Evolutionary conservation across 768 basidiomycete species (phyloP), one percentile per base, ranked within the genome.

Genomic region (Boletellus emodensis): DNA sequence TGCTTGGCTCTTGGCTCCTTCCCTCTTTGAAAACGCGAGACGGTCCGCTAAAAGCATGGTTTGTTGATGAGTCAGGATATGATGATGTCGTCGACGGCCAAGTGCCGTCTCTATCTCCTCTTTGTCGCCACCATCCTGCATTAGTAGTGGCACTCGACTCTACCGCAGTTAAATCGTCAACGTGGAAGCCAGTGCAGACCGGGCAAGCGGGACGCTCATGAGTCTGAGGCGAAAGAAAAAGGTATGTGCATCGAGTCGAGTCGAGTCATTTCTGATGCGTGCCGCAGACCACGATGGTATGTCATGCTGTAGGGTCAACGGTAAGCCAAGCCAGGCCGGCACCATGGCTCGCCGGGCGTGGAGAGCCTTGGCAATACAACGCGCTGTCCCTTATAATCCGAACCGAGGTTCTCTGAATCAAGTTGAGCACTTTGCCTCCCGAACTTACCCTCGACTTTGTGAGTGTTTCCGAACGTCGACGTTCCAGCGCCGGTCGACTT

Each of bases 271-370:
- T 40, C 48, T 45, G 36, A 37, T 24, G 40, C 49, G 18, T 14
- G 33, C 39, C 45, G 14, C 43, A 45, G 13, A 17, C 6, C 9
- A 32, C 40, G 40, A 51, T 49, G 53, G 14, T 37, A 37, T 52
- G 38, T 18, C 39, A 15, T 40, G 43, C 33, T 55, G 41, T 35
- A 34, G 43, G 15, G 8, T 24, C 12, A 40, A 17, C 22, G 17
- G 36, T 38, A 22, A 48, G 59, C 56, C 56, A 61, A 61, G 53
- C 52, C 50, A 18, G 40, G 13, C 41, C 34, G 18, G 4, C 2
- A 24, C 15, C 33, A 17, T 46, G 40, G 49, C 35, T 28, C 18
- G 34, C n/a, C 17, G 32, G 40, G 8, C 28, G 37, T 22, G 17
- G 15, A 26, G 44, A 30, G 37, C 10, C n/a, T 22, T 30, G 42